Base-by-base conservation (phyloP, 805 yeast species). In the Wickerhamomyces xylosicus region DNA sequence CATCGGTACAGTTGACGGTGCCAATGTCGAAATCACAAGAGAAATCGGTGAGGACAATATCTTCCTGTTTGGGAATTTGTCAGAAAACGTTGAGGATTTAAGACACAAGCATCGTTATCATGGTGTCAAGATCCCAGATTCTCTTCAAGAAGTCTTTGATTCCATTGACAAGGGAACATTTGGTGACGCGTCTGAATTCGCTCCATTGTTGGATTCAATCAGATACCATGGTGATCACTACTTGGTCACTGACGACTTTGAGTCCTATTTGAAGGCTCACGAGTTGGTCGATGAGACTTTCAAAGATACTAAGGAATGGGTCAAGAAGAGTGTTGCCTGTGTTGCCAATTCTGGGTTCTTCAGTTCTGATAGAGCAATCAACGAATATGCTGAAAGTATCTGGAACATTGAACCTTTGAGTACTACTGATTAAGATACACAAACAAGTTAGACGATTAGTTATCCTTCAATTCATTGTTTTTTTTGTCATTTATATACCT, bases 1-100 rank as follows among this genome's bases (percentile, higher is more conserved):
- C 50, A 79, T 87, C 47, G 97, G 97, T 58, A 89, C 97, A 11
- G 95, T 87, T 47, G 97, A 87, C 57, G 97, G 97, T 56, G 97
- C 97, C 46, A 87, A 89, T 56, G 95, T 89, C 36, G 97, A 87
- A 64, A 85, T 87, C 58, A 85, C 95, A 17, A 75, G 95, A 50
- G 96, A 89, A 63, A 75, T 89, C 49, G 95, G 95, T 37, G 95
- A 87, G 55, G 95, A 87, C 37, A 85, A 87, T 58, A 85, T 89
- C 59, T 87, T 87, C 66, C 67, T 87, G 57, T 87, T 87, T 58
- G 97, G 97, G 56, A 85, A 84, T 55, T 72, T 89, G 55, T 77
- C 95, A 28, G 96, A 89, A 64, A 78, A 83, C 36, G 96, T 87
- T 34, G 95, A 87, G 40, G 89, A 79, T 38, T 67, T 87, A 36